phyloP scores from a whole-genome alignment of 2,329 filamentous ascomycete species.

The Cercospora sesami region DNA sequence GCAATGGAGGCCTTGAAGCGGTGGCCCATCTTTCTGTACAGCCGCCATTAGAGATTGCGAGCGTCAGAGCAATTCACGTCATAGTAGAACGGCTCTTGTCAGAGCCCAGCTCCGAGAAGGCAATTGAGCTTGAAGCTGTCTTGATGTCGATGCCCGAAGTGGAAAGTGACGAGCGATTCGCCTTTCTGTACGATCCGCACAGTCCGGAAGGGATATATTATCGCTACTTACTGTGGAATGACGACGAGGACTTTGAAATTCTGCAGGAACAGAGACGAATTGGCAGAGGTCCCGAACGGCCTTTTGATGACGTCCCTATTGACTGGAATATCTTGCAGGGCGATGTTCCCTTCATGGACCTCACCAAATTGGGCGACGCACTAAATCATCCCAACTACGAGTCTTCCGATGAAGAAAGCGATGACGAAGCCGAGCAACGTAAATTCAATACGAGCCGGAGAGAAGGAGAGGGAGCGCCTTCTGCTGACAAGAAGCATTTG shows the following conservation, averaged over 20 bases:
- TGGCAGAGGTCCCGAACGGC: constrained; percentile 32
- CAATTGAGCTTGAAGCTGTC: constrained; percentile 84
- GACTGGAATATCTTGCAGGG: constrained; percentile 76
- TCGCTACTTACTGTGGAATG: constrained; percentile 79
- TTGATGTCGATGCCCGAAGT: constrained; percentile 85
- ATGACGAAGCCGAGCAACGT: constrained; percentile 53
- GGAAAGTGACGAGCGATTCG: constrained; percentile 84
- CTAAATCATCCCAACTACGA: constrained; percentile 82
- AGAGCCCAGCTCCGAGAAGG: constrained; percentile 51
- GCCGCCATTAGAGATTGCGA: constrained; percentile 73
- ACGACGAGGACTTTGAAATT: constrained; percentile 47
- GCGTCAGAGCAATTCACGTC: constrained; percentile 81
- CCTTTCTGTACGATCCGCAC: constrained; percentile 87
- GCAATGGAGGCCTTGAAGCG: constrained; percentile 18
- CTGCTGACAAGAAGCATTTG: constrained; percentile 59
- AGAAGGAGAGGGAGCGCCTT: constrained; percentile 43
- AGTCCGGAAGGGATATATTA: constrained; percentile 84
- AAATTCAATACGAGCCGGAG: constrained; percentile 42
- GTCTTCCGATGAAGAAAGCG: constrained; percentile 81
- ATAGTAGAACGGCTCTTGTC: constrained; percentile 77
- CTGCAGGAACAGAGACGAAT: constrained; percentile 45
- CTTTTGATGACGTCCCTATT: constrained; percentile 72
- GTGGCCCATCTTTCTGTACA: constrained; percentile 52
- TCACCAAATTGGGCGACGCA: constrained; percentile 72
- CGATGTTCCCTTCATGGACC: constrained; percentile 61